Conservation (phyloP, 1,139 yeast species). For the Saccharomyces hybrid region DNA sequence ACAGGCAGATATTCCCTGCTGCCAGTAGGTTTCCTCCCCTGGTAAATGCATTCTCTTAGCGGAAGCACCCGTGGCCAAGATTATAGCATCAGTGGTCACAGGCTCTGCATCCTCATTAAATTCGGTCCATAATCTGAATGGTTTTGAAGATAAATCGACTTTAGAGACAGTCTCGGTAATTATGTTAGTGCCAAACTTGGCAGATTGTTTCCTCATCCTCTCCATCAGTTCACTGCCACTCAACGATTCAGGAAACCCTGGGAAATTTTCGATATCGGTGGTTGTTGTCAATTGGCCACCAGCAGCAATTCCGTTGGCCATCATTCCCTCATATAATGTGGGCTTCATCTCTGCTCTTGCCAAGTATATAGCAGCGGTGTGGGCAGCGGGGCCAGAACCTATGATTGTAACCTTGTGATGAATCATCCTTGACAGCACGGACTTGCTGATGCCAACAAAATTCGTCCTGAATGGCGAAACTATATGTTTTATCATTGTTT, state of each 20-base stretch:
- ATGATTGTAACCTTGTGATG: slow-evolving; percentile 87
- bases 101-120: slow-evolving; percentile 85
- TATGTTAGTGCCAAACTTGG: slow-evolving; percentile 82
- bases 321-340: slow-evolving; percentile 86
- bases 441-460: background rate
- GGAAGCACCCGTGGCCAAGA: slow-evolving; percentile 94
- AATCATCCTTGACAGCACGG: slow-evolving; percentile 45
- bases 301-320: slow-evolving; percentile 97
- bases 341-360: slow-evolving; percentile 96
- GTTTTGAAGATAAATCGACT: slow-evolving; percentile 76
- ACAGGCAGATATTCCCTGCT: slow-evolving; percentile 96
- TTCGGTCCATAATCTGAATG: slow-evolving; percentile 96
- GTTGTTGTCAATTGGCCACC: slow-evolving; percentile 98
- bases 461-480: background rate
- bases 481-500: background rate
- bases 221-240: slow-evolving; percentile 87
- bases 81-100: slow-evolving; percentile 83
- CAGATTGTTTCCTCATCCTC: slow-evolving; percentile 81
- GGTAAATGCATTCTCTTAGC: slow-evolving; percentile 91
- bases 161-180: slow-evolving; percentile 91
- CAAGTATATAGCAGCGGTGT: slow-evolving; percentile 94
- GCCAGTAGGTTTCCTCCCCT: slow-evolving; percentile 98
- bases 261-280: slow-evolving; percentile 94
- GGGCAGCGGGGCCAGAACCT: slow-evolving; percentile 99
- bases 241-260: slow-evolving; percentile 93